These are phyloP conservation scores for Tetraselmis chui DNA, from an alignment of 139 green algal species.

Conservation along the genomic window DNA sequence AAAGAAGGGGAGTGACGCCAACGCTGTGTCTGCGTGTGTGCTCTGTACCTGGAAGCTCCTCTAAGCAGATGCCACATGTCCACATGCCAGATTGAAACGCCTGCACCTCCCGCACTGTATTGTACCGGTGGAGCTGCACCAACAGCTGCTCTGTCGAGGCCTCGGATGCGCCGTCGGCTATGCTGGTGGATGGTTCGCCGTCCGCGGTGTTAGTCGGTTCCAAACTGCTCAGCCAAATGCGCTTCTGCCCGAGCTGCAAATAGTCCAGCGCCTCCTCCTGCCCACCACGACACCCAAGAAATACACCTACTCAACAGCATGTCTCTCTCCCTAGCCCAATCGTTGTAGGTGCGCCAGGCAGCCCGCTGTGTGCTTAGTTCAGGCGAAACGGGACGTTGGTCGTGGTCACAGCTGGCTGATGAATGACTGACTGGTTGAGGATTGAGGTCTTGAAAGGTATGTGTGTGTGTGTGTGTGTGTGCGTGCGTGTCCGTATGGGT, in stretches of 20 bases:
- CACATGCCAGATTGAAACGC: constrained; percentile 17
- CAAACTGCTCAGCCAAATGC: neutral
- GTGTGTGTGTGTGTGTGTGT: too few species aligned
- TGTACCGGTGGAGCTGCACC: constrained; percentile 31
- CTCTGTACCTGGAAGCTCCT: constrained; percentile 30
- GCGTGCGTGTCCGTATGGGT: too few species aligned
- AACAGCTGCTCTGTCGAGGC: constrained; percentile 20
- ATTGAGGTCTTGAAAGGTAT: too few species aligned
- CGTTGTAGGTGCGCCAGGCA: too few species aligned
- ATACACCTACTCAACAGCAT: too few species aligned
- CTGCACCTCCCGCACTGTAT: constrained; percentile 17
- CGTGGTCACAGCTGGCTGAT: too few species aligned
- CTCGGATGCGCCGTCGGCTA: neutral
- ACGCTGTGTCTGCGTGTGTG: neutral
- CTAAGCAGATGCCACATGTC: constrained; percentile 60
- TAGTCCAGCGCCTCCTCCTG: neutral
- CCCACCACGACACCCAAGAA: too few species aligned
- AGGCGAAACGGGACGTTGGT: too few species aligned
- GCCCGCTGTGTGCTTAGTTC: too few species aligned
- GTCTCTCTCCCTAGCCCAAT: too few species aligned
- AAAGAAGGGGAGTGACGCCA: too few species aligned
- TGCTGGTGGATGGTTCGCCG: neutral
- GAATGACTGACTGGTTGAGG: too few species aligned
- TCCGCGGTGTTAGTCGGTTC: neutral
- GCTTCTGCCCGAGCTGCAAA: neutral